Base-by-base conservation (phyloP, 1,284 basidiomycete species). In the Malassezia dermatis region DNA sequence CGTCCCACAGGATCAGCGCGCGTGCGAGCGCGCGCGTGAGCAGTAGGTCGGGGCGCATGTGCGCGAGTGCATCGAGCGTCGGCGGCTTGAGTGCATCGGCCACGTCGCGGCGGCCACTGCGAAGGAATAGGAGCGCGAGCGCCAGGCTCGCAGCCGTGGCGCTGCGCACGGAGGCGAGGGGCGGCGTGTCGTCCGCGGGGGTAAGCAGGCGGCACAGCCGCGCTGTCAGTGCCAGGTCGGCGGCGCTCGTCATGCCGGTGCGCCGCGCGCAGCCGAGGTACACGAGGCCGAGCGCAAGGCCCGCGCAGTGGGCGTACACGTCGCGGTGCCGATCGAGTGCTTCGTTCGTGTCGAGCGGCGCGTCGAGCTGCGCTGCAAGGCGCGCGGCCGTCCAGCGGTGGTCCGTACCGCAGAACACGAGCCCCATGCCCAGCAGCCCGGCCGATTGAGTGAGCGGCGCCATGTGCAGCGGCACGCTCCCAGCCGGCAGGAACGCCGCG, bases 331-430 rank as follows among this genome's bases (percentile, higher is more conserved):
- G 24, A 7, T 49, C 48, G 31, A 32, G 26, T 7, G 41, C 41
- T 8, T 51, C 49, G 49, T 12, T 24, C n/a, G 49, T 35, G 12
- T 43, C 49, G 10, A 49, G 35, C 15, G 35, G 42, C 19, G 86
- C 80, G 49, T 84, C 83, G 59, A 98, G 85, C 73, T 96, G 88
- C 47, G 80, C 80, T 15, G 96, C 79, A 64, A 90, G 85, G 4
- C 89, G 84, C 70, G 96, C 90, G 0, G 90, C 91, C 82, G 94
- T 90, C 26, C 86, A 83, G 39, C 89, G 79, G 66, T 93, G 85
- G 65, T 84, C 84, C 6, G 86, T 88, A 8, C 87, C 90, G 51
- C 90, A 81, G 76, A 93, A 91, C 7, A 98, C 78, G 4, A 98
- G 79, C 0, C 94, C 94, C 24, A 96, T 81, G 1, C 89, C 88